Percentiles rank a stretch among this genome's conserved stretches.
phyloP scores from a whole-genome alignment of 2,329 filamentous ascomycete species.

The Clonostachys solani region DNA sequence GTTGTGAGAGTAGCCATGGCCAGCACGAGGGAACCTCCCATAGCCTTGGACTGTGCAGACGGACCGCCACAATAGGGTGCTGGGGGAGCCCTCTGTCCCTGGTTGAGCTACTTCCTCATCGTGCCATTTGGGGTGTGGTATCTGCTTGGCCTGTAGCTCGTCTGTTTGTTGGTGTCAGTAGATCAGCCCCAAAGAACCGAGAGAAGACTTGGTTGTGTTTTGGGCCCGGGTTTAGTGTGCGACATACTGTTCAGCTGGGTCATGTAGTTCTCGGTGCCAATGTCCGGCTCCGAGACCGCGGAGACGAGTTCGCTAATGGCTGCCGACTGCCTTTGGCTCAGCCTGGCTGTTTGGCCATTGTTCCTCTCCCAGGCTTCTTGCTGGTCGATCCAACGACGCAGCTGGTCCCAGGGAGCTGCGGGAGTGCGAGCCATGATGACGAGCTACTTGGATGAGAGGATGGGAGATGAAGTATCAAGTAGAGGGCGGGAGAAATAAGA shows the following conservation, averaged over 20 bases:
- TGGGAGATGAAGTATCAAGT: too few species aligned
- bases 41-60: slow-evolving; percentile 14
- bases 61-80: slow-evolving; percentile 10
- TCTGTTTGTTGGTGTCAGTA: slow-evolving; percentile 4
- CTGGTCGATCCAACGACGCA: slow-evolving; percentile 32
- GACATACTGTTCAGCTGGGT: slow-evolving; percentile 18
- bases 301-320: slow-evolving; percentile 34
- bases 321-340: slow-evolving; percentile 29
- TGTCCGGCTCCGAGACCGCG: slow-evolving; percentile 16
- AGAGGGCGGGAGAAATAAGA: too few species aligned
- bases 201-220: neutral
- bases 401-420: slow-evolving; percentile 21
- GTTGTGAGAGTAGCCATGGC: slow-evolving; percentile 19
- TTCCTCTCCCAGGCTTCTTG: slow-evolving; percentile 29
- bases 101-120: slow-evolving; percentile 1
- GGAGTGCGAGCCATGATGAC: too few species aligned
- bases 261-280: slow-evolving; percentile 18
- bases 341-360: slow-evolving; percentile 21
- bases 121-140: slow-evolving; percentile 5
- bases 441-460: too few species aligned
- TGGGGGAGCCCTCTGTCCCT: too few species aligned
- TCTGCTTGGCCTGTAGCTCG: slow-evolving; percentile 6
- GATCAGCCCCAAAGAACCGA: neutral
- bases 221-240: too few species aligned
- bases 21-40: slow-evolving; percentile 17